A percentile compares a stretch with the other conserved stretches of the same genome.
These are phyloP conservation scores for Sequoiadendron giganteum DNA, from an alignment of 75 land plant species.

Conservation along the genomic window DNA sequence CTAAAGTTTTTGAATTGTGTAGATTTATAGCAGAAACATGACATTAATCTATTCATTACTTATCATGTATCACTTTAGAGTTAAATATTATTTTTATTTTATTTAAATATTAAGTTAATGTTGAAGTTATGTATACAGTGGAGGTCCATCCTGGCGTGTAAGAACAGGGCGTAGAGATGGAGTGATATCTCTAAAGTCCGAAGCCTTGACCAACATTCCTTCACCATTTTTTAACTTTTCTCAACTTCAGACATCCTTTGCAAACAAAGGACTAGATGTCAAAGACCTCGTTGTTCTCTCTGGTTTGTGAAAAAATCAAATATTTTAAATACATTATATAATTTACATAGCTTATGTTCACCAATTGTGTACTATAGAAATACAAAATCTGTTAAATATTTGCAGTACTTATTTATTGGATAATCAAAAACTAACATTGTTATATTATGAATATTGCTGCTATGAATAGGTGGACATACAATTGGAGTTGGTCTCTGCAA, in stretches of 20 bases:
- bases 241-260: too few species aligned
- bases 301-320: slow-evolving; percentile 17
- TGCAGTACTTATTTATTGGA: too few species aligned
- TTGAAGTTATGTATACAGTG: slow-evolving; percentile 1
- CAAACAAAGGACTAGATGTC: slow-evolving; percentile 4
- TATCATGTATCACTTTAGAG: too few species aligned
- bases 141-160: slow-evolving; percentile 50
- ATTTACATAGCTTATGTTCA: too few species aligned
- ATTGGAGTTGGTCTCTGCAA: slow-evolving; percentile 10
- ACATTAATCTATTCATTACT: too few species aligned
- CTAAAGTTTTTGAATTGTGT: too few species aligned
- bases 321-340: too few species aligned
- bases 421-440: slow-evolving; percentile 9
- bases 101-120: background rate
- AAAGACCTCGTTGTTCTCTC: slow-evolving; percentile 47
- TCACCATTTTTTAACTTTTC: slow-evolving; percentile 1
- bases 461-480: too few species aligned
- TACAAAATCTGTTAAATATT: too few species aligned
- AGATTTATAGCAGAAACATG: too few species aligned
- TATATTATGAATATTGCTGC: slow-evolving; percentile 9
- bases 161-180: slow-evolving; percentile 46
- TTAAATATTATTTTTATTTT: too few species aligned
- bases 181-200: slow-evolving; percentile 20
- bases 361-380: too few species aligned
- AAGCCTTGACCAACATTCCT: slow-evolving; percentile 28